Evolutionary conservation across 2,329 filamentous ascomycete genomes (phyloP).

Genomic region (Fusarium azukiicola): DNA sequence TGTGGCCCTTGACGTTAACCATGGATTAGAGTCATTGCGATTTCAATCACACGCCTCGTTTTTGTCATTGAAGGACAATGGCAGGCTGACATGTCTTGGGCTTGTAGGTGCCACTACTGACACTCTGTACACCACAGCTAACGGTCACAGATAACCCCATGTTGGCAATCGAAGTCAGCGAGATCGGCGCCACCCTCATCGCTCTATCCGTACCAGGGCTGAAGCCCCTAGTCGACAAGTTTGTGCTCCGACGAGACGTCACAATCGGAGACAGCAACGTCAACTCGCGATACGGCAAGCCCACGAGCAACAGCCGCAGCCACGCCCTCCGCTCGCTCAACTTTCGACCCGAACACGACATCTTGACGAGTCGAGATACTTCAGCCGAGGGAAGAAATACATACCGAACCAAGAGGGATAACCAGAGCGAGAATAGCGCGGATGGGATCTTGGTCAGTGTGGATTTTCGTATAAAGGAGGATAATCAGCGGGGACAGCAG

Average conservation of each 20-base stretch:
- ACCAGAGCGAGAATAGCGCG: conserved; percentile 50
- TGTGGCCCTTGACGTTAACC: conserved; percentile 22
- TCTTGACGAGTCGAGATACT: conserved; percentile 54
- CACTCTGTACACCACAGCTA: conserved; percentile 13
- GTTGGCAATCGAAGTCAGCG: conserved; percentile 71
- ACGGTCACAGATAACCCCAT: conserved; percentile 66
- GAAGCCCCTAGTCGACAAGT: conserved; percentile 69
- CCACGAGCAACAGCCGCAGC: conserved; percentile 46
- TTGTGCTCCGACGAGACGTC: conserved; percentile 54
- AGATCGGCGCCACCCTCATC: conserved; percentile 72
- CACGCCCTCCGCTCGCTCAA: conserved; percentile 58
- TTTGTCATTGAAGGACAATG: conserved; percentile 72
- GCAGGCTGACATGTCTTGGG: conserved; percentile 71
- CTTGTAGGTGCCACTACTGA: conserved; percentile 52
- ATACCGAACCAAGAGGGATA: conserved; percentile 48
- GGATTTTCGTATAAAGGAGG: conserved; percentile 62
- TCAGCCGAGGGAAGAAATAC: conserved; percentile 48
- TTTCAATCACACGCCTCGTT: conserved; percentile 69
- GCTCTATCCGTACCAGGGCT: conserved; percentile 73
- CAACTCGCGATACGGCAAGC: conserved; percentile 51
- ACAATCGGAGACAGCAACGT: conserved; percentile 43
- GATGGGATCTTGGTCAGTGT: conserved; percentile 62
- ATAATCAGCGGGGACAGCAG: conserved; percentile 31
- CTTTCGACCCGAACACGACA: conserved; percentile 56
- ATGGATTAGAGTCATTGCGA: conserved; percentile 67